Evolutionary conservation across 2,329 filamentous ascomycete species (phyloP).

Genomic region (Stemphylium beticola): DNA sequence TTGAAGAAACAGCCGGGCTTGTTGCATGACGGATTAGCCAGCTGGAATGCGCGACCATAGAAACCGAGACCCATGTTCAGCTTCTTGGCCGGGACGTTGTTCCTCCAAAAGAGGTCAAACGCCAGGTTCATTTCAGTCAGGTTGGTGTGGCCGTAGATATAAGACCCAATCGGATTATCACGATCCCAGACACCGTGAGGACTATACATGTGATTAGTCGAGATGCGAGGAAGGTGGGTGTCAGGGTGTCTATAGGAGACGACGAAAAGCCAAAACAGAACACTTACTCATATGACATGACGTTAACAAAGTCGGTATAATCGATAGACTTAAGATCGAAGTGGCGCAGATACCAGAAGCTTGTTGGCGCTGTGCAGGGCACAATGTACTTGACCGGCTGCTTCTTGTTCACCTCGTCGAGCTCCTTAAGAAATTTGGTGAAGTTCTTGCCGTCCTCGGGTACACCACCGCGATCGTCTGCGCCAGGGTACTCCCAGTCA

Average conservation of each 20-base stretch:
- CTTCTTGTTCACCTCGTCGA: no score
- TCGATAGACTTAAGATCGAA: slow-evolving; percentile 25
- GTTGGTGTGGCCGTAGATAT: slow-evolving; percentile 51
- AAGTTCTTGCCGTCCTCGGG: slow-evolving; percentile 5
- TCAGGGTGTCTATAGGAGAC: no score
- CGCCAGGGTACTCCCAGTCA: slow-evolving; percentile 50
- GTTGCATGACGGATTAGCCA: slow-evolving; percentile 17
- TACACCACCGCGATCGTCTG: slow-evolving; percentile 8
- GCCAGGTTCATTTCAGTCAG: slow-evolving; percentile 53
- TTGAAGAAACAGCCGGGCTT: slow-evolving; percentile 10
- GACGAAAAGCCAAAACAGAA: no score
- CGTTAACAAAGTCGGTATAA: slow-evolving; percentile 50
- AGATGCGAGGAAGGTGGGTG: no score
- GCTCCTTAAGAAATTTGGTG: background rate
- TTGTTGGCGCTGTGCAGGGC: slow-evolving; percentile 20
- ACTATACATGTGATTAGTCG: no score
- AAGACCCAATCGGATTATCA: slow-evolving; percentile 27
- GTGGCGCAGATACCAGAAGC: slow-evolving; percentile 29
- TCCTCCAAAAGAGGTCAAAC: slow-evolving; percentile 55
- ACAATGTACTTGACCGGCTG: background rate
- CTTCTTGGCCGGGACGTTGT: slow-evolving; percentile 48
- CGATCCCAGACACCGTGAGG: slow-evolving; percentile 51
- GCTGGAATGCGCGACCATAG: slow-evolving; percentile 50
- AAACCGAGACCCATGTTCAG: slow-evolving; percentile 48
- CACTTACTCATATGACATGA: slow-evolving; percentile 55